Evolutionary conservation across 2,329 filamentous ascomycete genomes (phyloP), one percentile per base, ranked within the genome.

Genomic region (Shiraia sp.): DNA sequence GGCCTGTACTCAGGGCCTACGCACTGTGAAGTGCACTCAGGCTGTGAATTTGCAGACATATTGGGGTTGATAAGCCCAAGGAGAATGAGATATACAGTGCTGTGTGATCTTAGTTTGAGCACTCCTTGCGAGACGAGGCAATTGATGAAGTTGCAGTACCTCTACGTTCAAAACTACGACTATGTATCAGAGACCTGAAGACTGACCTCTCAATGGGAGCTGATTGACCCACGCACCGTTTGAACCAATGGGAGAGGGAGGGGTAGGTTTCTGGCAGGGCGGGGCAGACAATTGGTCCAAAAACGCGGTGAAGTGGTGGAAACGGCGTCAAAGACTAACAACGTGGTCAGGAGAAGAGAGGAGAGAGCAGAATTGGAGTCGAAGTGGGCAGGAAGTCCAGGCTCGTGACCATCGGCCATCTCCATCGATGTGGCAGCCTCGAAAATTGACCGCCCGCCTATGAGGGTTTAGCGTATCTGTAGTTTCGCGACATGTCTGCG

Each of bases 1-100:
- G 85, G 77, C 42, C 83, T 82, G 71, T 96, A 96, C 50, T 86
- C 79, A 32, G 90, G 90, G 1, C 91, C 91, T 46, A 96, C 82
- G 51, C 80, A 83, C 69, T 90, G 65, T 47, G 72, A 75, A 25
- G 75, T 74, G 7, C 71, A 68, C 49, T 61, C 50, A 26, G 63
- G 47, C 24, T 67, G 55, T 30, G 58, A 40, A 17, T 61, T 47
- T 26, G 57, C 47, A 30, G 56, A 47, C 63, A 66, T 68, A 31
- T 44, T 59, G 24, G 39, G 10, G 25, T 24, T 22, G 25, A 14
- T 26, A 37, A 22, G 7, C n/a, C 12, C 22, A 13, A 23, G 16
- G 10, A 24, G 30, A 19, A 7, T n/a, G 17, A n/a, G 17, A n/a
- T 36, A 26, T 27, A 3, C 17, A 15, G 8, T 3, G 17, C 13